Conservation (phyloP, 805 yeast species). For the Yamadazyma olivae region DNA sequence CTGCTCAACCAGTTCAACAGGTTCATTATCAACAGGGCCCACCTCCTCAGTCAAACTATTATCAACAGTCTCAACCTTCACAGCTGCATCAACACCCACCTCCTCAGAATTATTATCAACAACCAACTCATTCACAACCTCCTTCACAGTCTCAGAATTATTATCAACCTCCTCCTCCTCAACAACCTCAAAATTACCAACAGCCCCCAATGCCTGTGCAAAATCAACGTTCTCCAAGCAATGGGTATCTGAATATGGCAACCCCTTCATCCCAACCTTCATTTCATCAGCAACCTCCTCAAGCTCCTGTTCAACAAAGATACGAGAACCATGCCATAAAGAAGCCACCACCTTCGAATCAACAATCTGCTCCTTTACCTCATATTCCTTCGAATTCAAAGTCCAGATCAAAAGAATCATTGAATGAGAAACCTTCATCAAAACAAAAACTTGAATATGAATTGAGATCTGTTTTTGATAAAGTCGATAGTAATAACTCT, state of each 20-base stretch:
- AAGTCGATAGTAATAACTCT: conserved; percentile 51
- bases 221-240: conserved; percentile 6
- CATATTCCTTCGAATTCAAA: conserved; percentile 1
- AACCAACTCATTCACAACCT: conserved; percentile 17
- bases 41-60: conserved; percentile 9
- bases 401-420: conserved; percentile 16
- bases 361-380: neutral
- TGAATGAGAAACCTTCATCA: conserved; percentile 20
- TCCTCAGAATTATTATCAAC: conserved; percentile 12
- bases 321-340: conserved; percentile 12
- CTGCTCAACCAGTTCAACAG: conserved; percentile 6
- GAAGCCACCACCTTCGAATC: conserved; percentile 13
- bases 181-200: conserved; percentile 10
- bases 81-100: conserved; percentile 11
- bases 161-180: conserved; percentile 8
- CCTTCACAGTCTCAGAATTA: conserved; percentile 7
- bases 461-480: conserved; percentile 48
- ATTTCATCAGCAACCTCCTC: conserved; percentile 3
- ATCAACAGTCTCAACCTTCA: conserved; percentile 6
- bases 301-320: conserved; percentile 8
- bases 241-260: neutral
- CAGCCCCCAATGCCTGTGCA: conserved; percentile 6
- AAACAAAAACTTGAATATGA: conserved; percentile 46
- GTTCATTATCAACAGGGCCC: conserved; percentile 8
- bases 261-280: neutral